Conservation (phyloP, 164 flowering plant species). For the Houttuynia cordata region DNA sequence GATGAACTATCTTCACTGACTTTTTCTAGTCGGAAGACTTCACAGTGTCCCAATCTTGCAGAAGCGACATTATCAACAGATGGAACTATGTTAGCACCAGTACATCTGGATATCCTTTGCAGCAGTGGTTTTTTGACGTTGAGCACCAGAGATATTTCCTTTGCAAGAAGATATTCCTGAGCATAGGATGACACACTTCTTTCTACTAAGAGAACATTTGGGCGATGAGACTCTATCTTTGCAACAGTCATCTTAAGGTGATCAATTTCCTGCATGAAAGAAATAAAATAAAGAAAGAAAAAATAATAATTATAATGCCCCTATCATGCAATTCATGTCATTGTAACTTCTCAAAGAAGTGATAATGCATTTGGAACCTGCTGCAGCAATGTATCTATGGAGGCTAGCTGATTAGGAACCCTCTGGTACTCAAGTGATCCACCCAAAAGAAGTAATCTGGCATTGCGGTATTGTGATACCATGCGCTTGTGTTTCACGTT, state of each 20-base stretch:
- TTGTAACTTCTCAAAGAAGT: background rate
- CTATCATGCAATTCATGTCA: background rate
- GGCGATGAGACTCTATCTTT: slow-evolving; percentile 80
- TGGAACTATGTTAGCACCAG: slow-evolving; percentile 75
- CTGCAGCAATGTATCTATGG: slow-evolving; percentile 73
- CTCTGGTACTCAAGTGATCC: slow-evolving; percentile 92
- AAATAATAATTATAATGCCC: background rate
- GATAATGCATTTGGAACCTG: slow-evolving; percentile 37
- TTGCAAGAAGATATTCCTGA: slow-evolving; percentile 72
- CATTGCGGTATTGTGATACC: slow-evolving; percentile 85
- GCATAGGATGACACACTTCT: slow-evolving; percentile 94
- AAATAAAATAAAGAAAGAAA: background rate
- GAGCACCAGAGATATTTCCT: slow-evolving; percentile 89
- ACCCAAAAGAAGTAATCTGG: slow-evolving; percentile 75
- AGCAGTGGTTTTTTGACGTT: slow-evolving; percentile 76
- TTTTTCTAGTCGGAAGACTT: slow-evolving; percentile 64
- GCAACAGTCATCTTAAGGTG: slow-evolving; percentile 76
- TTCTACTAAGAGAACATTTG: slow-evolving; percentile 92
- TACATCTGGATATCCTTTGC: slow-evolving; percentile 86
- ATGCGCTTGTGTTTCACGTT: slow-evolving; percentile 97
- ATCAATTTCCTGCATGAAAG: slow-evolving; percentile 64
- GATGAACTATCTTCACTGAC: slow-evolving; percentile 49
- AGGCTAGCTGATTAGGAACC: slow-evolving; percentile 69
- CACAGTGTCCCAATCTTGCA: slow-evolving; percentile 76
- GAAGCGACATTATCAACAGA: slow-evolving; percentile 56